phyloP scores from a whole-genome alignment of 208 protist genomes.

The Vickermania spadyakhi region DNA sequence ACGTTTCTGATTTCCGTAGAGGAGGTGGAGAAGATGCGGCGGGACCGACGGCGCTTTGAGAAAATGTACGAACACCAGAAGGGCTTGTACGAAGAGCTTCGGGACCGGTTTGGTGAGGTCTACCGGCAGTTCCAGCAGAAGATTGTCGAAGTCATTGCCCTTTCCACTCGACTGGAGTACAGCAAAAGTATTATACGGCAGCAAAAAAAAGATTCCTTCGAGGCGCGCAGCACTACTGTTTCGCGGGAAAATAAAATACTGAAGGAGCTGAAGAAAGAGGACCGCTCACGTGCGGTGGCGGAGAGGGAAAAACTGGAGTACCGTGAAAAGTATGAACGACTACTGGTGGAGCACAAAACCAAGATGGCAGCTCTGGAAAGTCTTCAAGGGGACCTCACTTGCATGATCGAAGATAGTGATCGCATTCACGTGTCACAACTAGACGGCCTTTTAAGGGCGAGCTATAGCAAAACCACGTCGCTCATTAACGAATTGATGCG shows the following conservation, averaged over 20 bases:
- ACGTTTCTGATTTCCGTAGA: constrained; percentile 25
- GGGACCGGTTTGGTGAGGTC: constrained; percentile 55
- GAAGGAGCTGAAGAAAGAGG: constrained; percentile 49
- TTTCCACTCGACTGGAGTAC: constrained; percentile 82
- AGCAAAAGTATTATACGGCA: constrained; percentile 87
- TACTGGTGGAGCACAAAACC: constrained; percentile 50
- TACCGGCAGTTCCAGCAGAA: constrained; percentile 74
- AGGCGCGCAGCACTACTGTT: constrained; percentile 70
- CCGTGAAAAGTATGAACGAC: constrained; percentile 34
- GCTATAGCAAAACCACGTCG: constrained; percentile 77
- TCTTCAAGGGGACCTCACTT: constrained; percentile 64
- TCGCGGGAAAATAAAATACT: constrained; percentile 70
- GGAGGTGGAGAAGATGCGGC: constrained; percentile 49
- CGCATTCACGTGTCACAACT: constrained; percentile 68
- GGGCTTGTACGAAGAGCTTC: constrained; percentile 74
- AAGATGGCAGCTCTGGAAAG: constrained; percentile 62
- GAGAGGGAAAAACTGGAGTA: constrained; percentile 51
- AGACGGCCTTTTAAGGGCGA: constrained; percentile 68
- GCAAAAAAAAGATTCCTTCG: constrained; percentile 79
- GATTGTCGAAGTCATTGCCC: constrained; percentile 81
- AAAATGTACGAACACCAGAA: constrained; percentile 89
- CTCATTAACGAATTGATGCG: constrained; percentile 78
- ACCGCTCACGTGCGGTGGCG: constrained; percentile 34
- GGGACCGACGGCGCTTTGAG: constrained; percentile 66
- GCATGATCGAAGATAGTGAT: constrained; percentile 42